Percentiles rank a stretch among this genome's conserved stretches.
Conservation (phyloP, 2,329 filamentous ascomycete species). For the Tolypocladium sp. region DNA sequence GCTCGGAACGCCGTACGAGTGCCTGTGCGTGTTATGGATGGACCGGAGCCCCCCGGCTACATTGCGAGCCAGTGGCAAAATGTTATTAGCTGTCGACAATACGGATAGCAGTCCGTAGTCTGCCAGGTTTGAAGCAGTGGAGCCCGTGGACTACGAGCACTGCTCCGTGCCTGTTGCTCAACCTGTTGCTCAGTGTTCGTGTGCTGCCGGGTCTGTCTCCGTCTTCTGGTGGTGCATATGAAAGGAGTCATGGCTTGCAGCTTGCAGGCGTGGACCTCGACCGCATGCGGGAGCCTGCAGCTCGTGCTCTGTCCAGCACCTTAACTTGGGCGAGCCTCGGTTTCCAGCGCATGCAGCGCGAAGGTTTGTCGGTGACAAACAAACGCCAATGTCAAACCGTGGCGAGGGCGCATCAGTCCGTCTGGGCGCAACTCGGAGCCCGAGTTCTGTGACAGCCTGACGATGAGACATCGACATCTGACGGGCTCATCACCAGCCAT, state of each 20-base stretch:
- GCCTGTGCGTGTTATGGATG: too few species aligned
- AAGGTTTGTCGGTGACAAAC: background rate
- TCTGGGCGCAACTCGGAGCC: slow-evolving; percentile 1
- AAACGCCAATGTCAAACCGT: background rate
- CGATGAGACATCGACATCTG: slow-evolving; percentile 1
- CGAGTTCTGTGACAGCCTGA: background rate
- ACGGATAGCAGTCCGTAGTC: background rate
- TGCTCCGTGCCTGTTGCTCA: too few species aligned
- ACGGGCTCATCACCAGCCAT: background rate
- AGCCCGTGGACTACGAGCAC: background rate
- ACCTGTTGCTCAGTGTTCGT: background rate
- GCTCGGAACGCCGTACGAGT: too few species aligned
- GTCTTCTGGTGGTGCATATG: background rate
- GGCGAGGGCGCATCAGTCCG: background rate
- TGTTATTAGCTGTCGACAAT: background rate
- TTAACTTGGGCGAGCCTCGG: background rate
- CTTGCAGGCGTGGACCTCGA: background rate
- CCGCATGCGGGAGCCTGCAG: too few species aligned
- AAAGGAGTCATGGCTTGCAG: background rate
- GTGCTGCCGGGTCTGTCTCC: background rate
- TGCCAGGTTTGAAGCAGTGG: background rate
- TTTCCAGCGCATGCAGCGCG: background rate
- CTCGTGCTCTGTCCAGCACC: background rate
- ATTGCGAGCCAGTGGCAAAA: too few species aligned
- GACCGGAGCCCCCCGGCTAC: too few species aligned